Base-by-base conservation (phyloP, 2,329 filamentous ascomycete genomes). In the Mariannaea elegans region DNA sequence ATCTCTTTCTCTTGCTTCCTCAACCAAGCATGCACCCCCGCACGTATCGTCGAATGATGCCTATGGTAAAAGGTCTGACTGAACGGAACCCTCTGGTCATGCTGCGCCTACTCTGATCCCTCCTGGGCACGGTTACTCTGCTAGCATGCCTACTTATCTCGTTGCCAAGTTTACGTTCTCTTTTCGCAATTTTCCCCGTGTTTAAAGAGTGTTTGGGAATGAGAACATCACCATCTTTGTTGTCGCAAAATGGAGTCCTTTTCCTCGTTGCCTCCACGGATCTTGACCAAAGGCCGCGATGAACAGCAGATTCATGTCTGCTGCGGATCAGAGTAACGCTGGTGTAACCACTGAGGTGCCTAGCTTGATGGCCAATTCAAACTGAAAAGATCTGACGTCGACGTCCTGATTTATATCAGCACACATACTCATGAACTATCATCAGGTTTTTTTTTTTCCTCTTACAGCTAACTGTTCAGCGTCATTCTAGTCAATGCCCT, bases 381-480 rank as follows among this genome's bases (percentile, higher is more conserved):
- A 90, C 87, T 90, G 87, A 90, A 90, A 91, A 91, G 88, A 91
- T 84, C 89, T 91, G 89, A 91, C 82, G 65, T 67, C 63, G 61
- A 64, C 61, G 58, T 41, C 54, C 8, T 27, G 41, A 44, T 49
- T 41, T 41, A 44, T 42, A 41, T 61, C 27, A 54, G 29, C 24
- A 16, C 27, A 27, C 24, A 27, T 27, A 9, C 21, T 42, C 27
- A 19, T 51, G 44, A 12, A 13, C 19, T 3, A 8, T 41, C 29
- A 34, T 47, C 44, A 55, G 41, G 52, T 50, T 39, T 46, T 21
- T 19, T 31, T 41, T 13, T 41, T 12, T 21, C 19, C 21, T 44
- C 16, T 18, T 19, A 49, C 41, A 2, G 32, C 41, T 44, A 45
- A 39, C 49, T 59, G n/a, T 42, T 38, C 9, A 29, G 19, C 16